Evolutionary conservation across 441 rosid species (phyloP).

Genomic region (Codiaeum variegatum): DNA sequence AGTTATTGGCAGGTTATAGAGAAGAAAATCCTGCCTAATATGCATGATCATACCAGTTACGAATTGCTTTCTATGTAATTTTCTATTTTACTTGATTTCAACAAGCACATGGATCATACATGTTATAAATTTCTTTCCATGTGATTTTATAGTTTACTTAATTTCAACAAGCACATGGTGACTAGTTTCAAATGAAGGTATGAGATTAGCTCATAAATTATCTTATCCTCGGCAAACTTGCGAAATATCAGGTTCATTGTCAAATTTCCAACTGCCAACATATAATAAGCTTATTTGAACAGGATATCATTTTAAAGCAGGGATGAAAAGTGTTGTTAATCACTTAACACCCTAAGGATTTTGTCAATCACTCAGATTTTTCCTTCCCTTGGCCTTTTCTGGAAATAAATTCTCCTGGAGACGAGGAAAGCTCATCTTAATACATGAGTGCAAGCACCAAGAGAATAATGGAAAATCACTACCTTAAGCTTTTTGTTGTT

Average conservation of each 20-base stretch:
- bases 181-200: not conserved
- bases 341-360: not conserved
- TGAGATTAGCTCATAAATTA: not conserved
- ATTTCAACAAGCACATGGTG: not conserved
- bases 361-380: not conserved
- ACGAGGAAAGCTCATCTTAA: constrained; percentile 7
- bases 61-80: not conserved
- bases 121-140: not conserved
- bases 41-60: not conserved
- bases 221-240: not conserved
- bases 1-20: not conserved
- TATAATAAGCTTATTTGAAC: not conserved
- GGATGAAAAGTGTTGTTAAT: not conserved
- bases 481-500: constrained; percentile 98
- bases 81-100: not conserved
- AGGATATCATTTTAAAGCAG: not conserved
- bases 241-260: not conserved
- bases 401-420: not conserved
- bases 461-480: constrained; percentile 15
- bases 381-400: not conserved
- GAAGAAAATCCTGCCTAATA: not conserved
- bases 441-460: not conserved
- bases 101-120: not conserved
- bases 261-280: constrained; percentile 3
- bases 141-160: not conserved